These are phyloP conservation scores for Suhomyces xylopsoci DNA, from an alignment of 805 yeast species.

Conservation along the genomic window DNA sequence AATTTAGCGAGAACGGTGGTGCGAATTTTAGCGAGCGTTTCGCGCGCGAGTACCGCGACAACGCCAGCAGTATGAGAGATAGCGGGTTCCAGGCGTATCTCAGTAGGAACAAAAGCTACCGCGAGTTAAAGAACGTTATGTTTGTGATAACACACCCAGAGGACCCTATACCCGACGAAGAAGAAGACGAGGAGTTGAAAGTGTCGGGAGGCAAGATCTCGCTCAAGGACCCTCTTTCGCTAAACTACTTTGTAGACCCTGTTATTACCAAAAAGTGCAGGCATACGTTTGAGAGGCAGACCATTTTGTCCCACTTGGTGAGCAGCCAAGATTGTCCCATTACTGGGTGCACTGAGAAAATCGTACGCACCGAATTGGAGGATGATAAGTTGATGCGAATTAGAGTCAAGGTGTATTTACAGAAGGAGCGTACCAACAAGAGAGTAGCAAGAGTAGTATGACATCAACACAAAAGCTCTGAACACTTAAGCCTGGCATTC, in stretches of 20 bases:
- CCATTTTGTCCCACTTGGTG: conserved; percentile 34
- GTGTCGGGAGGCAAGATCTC: conserved; percentile 72
- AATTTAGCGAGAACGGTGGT: conserved; percentile 12
- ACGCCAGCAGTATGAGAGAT: conserved; percentile 2
- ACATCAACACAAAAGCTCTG: too few relatives aligned
- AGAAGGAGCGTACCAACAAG: background rate
- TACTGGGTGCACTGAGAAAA: conserved; percentile 46
- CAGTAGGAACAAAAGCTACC: conserved; percentile 14
- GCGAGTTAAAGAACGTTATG: conserved; percentile 37
- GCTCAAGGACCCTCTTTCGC: conserved; percentile 64
- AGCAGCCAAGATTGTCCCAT: conserved; percentile 50
- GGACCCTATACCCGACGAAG: conserved; percentile 54
- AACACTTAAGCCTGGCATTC: too few relatives aligned
- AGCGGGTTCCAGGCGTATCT: conserved; percentile 7
- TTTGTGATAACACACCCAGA: conserved; percentile 58
- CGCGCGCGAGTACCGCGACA: conserved; percentile 4
- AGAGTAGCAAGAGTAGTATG: background rate
- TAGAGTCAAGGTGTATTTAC: conserved; percentile 42
- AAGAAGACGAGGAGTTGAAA: conserved; percentile 58
- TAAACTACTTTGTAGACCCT: conserved; percentile 51
- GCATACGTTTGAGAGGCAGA: conserved; percentile 58
- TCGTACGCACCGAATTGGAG: conserved; percentile 35
- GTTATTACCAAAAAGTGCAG: conserved; percentile 53
- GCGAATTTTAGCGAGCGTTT: conserved; percentile 9
- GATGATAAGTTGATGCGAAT: conserved; percentile 54